Base-by-base conservation (phyloP, 306 rosid species). In the Quercus bicolor region DNA sequence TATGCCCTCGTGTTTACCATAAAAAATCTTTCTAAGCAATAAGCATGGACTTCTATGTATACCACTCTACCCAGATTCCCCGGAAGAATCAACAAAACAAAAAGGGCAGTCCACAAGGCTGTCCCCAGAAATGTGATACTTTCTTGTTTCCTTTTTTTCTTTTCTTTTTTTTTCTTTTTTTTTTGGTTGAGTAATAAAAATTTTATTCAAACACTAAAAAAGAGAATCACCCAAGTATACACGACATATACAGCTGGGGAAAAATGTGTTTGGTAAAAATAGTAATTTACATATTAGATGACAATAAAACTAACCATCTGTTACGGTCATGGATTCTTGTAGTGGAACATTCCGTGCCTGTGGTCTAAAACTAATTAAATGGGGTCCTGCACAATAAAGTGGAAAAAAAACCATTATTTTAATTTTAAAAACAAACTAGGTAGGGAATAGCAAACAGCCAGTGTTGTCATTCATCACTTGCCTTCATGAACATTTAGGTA, bases 401-500 rank as follows among this genome's bases (percentile, higher is more conserved):
- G 68, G 57, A 71, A 69, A 24, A 24, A 37, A 77, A 31, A 75
- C 60, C 28, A 51, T 26, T 61, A 57, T 53, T 59, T 48, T 48
- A 11, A 2, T 48, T 45, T 48, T 0, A 12, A 48, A 48, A 48
- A 12, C 53, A 65, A 68, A 31, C 16, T 21, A 29, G 75, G 52
- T 19, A 76, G 4, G 75, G 15, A 64, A 77, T 43, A 28, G 76
- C 61, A 70, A 76, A 15, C 81, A 21, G 56, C 21, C 75, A 82
- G 68, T 43, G 69, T 55, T 40, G 37, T 26, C 78, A 53, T 75
- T 70, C 74, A 40, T 53, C 24, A 61, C 57, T 72, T 82, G 89
- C 99, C 99, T 93, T 96, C 99, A 75, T 93, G 99, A 82, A 96
- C 99, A 86, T 91, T 93, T 64, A 96, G 94, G 86, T 87, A 96